Evolutionary conservation across 83 land plant species (phyloP).

Genomic region (Picea engelmannii): DNA sequence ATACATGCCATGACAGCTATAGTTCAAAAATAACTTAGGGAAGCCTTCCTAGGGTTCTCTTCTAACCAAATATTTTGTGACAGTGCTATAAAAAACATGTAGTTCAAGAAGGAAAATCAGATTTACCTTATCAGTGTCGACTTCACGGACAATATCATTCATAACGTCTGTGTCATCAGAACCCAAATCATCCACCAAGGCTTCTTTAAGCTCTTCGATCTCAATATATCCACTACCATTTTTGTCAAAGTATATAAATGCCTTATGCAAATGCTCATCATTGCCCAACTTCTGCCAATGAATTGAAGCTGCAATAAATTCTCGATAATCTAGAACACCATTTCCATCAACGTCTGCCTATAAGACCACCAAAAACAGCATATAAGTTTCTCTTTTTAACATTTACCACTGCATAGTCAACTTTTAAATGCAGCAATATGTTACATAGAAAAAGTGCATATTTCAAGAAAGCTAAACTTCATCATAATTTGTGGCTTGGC

Average conservation of each 20-base stretch:
- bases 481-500: neutral
- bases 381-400: neutral
- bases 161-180: constrained; percentile 48
- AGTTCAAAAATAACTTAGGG: neutral
- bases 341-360: constrained; percentile 69
- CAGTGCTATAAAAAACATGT: neutral
- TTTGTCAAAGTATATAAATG: constrained; percentile 64
- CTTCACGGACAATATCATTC: constrained; percentile 67
- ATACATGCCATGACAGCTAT: neutral
- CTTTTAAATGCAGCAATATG: neutral
- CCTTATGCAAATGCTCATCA: constrained; percentile 72
- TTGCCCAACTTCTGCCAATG: constrained; percentile 66
- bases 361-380: neutral
- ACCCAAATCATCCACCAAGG: constrained; percentile 58
- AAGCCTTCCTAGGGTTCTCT: neutral
- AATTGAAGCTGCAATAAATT: constrained; percentile 70
- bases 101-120: constrained; percentile 7
- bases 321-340: constrained; percentile 65
- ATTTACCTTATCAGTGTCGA: constrained; percentile 77
- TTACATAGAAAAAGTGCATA: neutral
- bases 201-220: constrained; percentile 61
- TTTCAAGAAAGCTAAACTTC: neutral
- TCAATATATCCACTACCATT: constrained; percentile 74
- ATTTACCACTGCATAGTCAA: neutral
- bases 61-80: neutral